phyloP scores from a whole-genome alignment of 1,284 basidiomycete species.

The Puccinia coronata region DNA sequence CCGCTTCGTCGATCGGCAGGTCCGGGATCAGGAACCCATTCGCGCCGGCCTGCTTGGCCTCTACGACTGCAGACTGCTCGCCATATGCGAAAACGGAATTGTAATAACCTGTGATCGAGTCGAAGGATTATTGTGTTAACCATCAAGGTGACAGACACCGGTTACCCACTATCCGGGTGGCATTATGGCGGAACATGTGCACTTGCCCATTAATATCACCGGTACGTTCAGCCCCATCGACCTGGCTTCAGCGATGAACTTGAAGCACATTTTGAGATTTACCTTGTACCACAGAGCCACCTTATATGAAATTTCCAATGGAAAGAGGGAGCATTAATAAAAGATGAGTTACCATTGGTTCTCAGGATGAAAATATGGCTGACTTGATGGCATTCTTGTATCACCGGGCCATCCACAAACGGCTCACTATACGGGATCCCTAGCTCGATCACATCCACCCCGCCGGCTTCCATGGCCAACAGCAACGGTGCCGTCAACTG shows the following conservation, averaged over 20 bases:
- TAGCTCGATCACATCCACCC: slow-evolving; percentile 91
- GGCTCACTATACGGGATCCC: slow-evolving; percentile 97
- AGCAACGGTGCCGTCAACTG: slow-evolving; percentile 79
- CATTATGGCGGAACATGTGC: too few species aligned
- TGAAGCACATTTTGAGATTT: slow-evolving; percentile 74
- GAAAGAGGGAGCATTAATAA: neutral
- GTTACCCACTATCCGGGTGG: too few species aligned
- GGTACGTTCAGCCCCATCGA: slow-evolving; percentile 78
- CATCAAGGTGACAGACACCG: too few species aligned
- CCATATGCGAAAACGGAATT: slow-evolving; percentile 94
- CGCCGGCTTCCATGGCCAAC: slow-evolving; percentile 87
- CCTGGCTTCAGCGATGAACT: slow-evolving; percentile 76
- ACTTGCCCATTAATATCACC: slow-evolving; percentile 81
- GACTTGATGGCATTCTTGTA: slow-evolving; percentile 88
- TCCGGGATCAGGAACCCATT: slow-evolving; percentile 99
- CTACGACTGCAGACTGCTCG: slow-evolving; percentile 86
- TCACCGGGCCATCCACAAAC: slow-evolving; percentile 86
- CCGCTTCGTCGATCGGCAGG: slow-evolving; percentile 93
- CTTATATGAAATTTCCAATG: slow-evolving; percentile 60
- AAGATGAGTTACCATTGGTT: neutral
- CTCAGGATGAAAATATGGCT: neutral
- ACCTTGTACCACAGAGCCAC: slow-evolving; percentile 77
- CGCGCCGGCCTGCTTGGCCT: slow-evolving; percentile 83
- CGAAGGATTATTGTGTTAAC: neutral
- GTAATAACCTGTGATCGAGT: slow-evolving; percentile 82